Base-by-base conservation (phyloP, 2,329 filamentous ascomycete species). In the Aspergillus melleus region DNA sequence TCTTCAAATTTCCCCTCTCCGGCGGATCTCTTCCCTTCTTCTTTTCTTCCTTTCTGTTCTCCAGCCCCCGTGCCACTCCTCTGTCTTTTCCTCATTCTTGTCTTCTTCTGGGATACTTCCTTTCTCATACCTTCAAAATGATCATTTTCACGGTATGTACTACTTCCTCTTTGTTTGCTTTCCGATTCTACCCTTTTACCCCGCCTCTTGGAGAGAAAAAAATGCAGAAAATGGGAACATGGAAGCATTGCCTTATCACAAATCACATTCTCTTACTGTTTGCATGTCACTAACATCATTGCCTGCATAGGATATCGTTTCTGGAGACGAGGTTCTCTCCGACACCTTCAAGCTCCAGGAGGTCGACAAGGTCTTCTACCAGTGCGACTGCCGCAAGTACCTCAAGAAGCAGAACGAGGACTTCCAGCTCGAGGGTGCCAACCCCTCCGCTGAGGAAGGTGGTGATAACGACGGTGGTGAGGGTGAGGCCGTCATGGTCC, bases 281-380 rank as follows among this genome's bases (percentile, higher is more conserved):
- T 9, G 10, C 24, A 52, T 19, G 32, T 20, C 26, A 39, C 61
- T 67, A 47, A 67, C 51, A n/a, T 58, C 29, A 60, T 61, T 50
- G 52, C 26, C 10, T 51, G 6, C 0, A 20, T 73, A 99, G 95
- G 95, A 99, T 78, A 81, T 95, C 72, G 78, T 97, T 80, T 90
- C 87, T 80, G 91, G 83, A 68, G 94, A 97, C 83, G 95, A 99
- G 89, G 86, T 99, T 79, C 88, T 98, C 88, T 96, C 95, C 74
- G 94, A 98, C 83, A 95, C 90, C 70, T 97, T 89, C 83, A 84
- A 92, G 70, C 79, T 96, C 76, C 92, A 91, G 83, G 84, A 90
- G 78, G 76, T 94, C 20, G 90, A 93, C 78, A 88, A 86, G 69
- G 83, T 90, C 69, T 88, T 90, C 72, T 98, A 90, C 83, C 94